Conservation (phyloP, 352 stramenopile genomes). For the Phytophthora ramorum region DNA sequence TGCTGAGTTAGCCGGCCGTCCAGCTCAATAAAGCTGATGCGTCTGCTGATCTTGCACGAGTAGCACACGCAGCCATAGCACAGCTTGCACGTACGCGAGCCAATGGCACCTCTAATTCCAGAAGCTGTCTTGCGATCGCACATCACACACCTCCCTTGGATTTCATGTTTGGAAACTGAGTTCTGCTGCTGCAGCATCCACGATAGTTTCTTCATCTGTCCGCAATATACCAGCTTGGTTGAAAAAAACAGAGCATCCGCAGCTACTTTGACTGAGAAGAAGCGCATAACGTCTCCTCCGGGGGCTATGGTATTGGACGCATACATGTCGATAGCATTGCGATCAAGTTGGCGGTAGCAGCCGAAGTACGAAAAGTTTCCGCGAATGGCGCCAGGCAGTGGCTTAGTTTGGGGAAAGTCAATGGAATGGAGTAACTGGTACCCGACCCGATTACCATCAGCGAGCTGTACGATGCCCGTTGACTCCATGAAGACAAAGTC, state of each 20-base stretch:
- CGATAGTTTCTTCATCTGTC: slow-evolving; percentile 62
- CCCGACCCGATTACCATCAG: slow-evolving; percentile 33
- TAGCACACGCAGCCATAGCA: slow-evolving; percentile 38
- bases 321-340: slow-evolving; percentile 46
- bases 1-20: slow-evolving; percentile 38
- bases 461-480: slow-evolving; percentile 28
- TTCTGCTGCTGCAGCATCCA: slow-evolving; percentile 39
- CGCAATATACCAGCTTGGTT: slow-evolving; percentile 46
- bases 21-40: slow-evolving; percentile 39
- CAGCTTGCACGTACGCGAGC: slow-evolving; percentile 33
- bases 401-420: slow-evolving; percentile 45
- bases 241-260: slow-evolving; percentile 38
- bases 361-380: slow-evolving; percentile 47
- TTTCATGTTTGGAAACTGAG: slow-evolving; percentile 1
- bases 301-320: slow-evolving; percentile 27
- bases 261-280: slow-evolving; percentile 33
- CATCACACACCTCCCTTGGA: slow-evolving; percentile 32
- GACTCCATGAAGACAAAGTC: slow-evolving; percentile 49
- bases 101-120: slow-evolving; percentile 18
- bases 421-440: slow-evolving; percentile 49
- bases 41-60: slow-evolving; percentile 40
- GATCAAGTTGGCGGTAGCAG: slow-evolving; percentile 47
- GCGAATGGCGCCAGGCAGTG: slow-evolving; percentile 33
- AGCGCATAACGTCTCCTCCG: slow-evolving; percentile 37
- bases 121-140: slow-evolving; percentile 33